Base-by-base conservation (phyloP, 177 flowering plant species). In the Telopea speciosissima region DNA sequence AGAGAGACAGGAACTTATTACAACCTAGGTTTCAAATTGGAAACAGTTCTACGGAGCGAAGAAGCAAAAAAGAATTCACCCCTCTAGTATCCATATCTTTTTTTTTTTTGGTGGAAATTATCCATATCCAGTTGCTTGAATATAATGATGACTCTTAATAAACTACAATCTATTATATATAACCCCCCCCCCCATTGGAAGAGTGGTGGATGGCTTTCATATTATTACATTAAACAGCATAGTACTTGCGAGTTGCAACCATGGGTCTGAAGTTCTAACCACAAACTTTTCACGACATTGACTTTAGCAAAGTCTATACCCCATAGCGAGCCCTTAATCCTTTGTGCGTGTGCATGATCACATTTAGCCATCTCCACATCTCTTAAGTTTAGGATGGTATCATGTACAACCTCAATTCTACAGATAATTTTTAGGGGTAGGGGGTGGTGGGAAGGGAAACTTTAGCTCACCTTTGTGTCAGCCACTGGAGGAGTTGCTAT, bases 401-500 rank as follows among this genome's bases (percentile, higher is more conserved):
- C 59, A 54, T 54, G 5, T 16, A 4, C 4, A 28, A 52, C n/a
- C 17, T 14, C 17, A 14, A 52, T 3, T 52, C 10, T 14, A 52
- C 58, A 16, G n/a, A 52, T 36, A 36, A 3, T 36, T 36, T 28
- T 36, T 36, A 36, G 40, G 40, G 40, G 40, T 8, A 8, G 40
- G 40, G 5, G 7, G 7, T 5, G 40, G 40, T 36, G 22, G n/a
- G 9, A 21, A 7, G n/a, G 14, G n/a, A 21, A 5, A 13, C 9
- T 7, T 1, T 7, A 24, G 40, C 75, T 77, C 74, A 74, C 97
- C 91, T 92, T 92, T 16, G 83, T 22, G 74, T 94, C 97, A 45
- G 74, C 79, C 45, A 74, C 77, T 6, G 93, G 88, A 40, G 97
- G 92, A 58, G 97, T 85, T 10, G 89, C 89, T 82, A 88, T 67